Base-by-base conservation (phyloP, 306 rosid genomes). In the Corylus americana region DNA sequence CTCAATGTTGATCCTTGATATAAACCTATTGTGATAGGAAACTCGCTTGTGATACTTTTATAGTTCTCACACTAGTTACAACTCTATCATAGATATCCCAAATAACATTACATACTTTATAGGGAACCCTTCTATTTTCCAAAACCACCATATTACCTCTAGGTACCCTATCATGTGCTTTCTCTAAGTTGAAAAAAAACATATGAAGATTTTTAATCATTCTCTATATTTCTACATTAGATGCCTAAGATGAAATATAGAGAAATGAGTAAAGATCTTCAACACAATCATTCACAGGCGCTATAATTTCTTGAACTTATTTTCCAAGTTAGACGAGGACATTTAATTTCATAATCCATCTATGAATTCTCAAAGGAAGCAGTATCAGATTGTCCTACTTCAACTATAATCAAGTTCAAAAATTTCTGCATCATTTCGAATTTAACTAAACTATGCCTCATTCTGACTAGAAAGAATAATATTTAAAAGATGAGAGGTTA, bases 401-500 rank as follows among this genome's bases (percentile, higher is more conserved):
- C 66, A 58, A 25, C 64, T 8, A 25, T 22, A 54, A 54, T 54
- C 20, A 54, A 42, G 8, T 14, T 54, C 17, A 58, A 58, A 25
- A 1, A 11, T 35, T 25, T 58, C 66, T 58, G 2, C 31, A 22
- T 4, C 14, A 11, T 8, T 48, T 48, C 11, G 14, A 49, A 18
- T 57, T 57, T 25, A 71, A 74, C 69, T 54, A 63, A 61, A 35
- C 50, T 55, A 48, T 16, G 12, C 55, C 55, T 44, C 49, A 77
- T 37, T 73, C 63, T 22, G 16, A 75, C 25, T 48, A 78, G 35
- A 83, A 57, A 58, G 35, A 58, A 22, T 14, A n/a, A 55, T 27
- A 27, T 58, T 39, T 76, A 48, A 18, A 49, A 66, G 69, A 55
- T 39, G 67, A 55, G 70, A 80, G 70, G 77, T 31, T 49, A 53